Evolutionary conservation across 306 rosid genomes (phyloP).

Genomic region (Prunus dulcis): DNA sequence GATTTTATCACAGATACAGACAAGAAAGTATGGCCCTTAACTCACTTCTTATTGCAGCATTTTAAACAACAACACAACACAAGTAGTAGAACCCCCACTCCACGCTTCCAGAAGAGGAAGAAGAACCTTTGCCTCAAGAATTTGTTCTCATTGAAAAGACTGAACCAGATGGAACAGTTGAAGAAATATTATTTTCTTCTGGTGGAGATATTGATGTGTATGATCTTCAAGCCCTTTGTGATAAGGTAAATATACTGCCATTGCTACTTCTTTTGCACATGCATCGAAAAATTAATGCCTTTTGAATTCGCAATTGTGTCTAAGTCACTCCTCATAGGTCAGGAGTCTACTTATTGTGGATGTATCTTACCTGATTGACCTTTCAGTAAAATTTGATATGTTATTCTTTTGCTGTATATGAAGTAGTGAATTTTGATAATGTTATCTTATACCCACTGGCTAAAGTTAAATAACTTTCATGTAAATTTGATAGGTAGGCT

Average conservation of each 20-base stretch:
- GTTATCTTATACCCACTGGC: neutral
- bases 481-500: constrained; percentile 64
- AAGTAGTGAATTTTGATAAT: neutral
- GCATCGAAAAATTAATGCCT: neutral
- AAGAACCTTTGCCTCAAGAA: constrained; percentile 73
- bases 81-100: constrained; percentile 64
- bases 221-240: constrained; percentile 89
- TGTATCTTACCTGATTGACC: neutral
- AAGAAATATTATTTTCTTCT: constrained; percentile 83
- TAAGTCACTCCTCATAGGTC: neutral
- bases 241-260: constrained; percentile 48
- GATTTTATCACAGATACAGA: neutral
- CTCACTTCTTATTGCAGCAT: constrained; percentile 45
- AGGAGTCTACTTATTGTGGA: neutral
- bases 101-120: constrained; percentile 46
- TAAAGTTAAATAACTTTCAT: constrained; percentile 7
- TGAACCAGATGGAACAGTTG: constrained; percentile 72
- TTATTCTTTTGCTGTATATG: neutral
- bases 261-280: neutral
- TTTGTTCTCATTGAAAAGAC: constrained; percentile 83
- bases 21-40: neutral
- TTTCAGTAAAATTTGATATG: neutral
- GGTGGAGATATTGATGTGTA: constrained; percentile 86
- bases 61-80: constrained; percentile 56
- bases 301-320: neutral